Conservation (phyloP, 805 yeast genomes). For the Candida michaelii region DNA sequence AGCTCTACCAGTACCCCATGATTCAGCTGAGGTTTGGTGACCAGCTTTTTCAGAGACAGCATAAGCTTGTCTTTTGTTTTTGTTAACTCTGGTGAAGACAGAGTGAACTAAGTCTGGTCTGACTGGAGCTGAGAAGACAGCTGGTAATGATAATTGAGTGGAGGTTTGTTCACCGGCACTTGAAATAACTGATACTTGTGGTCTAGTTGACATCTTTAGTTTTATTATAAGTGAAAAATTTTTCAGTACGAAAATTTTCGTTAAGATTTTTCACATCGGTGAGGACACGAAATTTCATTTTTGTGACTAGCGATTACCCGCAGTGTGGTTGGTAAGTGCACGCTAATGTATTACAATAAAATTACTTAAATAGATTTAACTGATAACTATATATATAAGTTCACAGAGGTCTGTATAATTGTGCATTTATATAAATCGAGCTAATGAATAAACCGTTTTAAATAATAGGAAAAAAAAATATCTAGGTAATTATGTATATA, state of each 20-base stretch:
- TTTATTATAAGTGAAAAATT: conserved; percentile 6
- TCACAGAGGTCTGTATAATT: too few species aligned
- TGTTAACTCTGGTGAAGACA: conserved; percentile 97
- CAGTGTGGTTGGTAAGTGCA: background rate
- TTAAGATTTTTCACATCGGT: conserved; percentile 10
- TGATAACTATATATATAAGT: too few species aligned
- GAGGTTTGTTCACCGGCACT: conserved; percentile 84
- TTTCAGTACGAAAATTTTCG: conserved; percentile 5
- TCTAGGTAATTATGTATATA: background rate
- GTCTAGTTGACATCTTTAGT: conserved; percentile 54
- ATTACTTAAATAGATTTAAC: too few species aligned
- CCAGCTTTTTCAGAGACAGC: conserved; percentile 99
- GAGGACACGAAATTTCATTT: conserved; percentile 1
- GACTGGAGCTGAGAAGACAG: conserved; percentile 99
- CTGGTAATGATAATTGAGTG: conserved; percentile 89
- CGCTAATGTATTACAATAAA: too few species aligned
- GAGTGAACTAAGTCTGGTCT: conserved; percentile 99
- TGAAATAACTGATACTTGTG: conserved; percentile 95
- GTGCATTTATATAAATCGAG: background rate
- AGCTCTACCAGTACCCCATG: conserved; percentile 99
- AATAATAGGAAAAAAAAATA: background rate
- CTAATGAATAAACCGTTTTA: background rate
- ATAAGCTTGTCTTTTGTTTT: conserved; percentile 99
- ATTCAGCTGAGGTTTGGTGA: conserved; percentile 99
- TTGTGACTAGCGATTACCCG: background rate